Evolutionary conservation across 1,284 basidiomycete species (phyloP).

Genomic region (Heterobasidion occidentale): DNA sequence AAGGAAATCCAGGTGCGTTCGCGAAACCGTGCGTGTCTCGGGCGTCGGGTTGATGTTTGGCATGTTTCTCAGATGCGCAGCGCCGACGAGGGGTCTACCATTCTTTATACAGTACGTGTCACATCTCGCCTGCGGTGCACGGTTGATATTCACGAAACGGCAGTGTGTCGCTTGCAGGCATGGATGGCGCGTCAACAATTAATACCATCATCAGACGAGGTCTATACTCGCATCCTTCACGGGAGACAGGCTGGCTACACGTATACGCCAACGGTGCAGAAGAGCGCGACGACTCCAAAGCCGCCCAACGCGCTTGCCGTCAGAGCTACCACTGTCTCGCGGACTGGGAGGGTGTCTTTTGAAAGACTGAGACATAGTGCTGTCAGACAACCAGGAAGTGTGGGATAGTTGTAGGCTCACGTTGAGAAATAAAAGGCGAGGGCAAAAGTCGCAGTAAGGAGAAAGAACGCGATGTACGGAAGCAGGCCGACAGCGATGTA

Average conservation of each 20-base stretch:
- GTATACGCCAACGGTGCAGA: conserved; percentile 82
- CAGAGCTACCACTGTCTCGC: conserved; percentile 62
- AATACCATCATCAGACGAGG: neutral
- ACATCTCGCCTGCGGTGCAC: conserved; percentile 1
- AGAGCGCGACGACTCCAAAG: conserved; percentile 80
- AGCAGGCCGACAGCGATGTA: conserved; percentile 56
- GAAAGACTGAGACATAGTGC: conserved; percentile 44
- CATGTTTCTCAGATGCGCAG: conserved; percentile 62
- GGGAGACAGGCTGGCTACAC: conserved; percentile 39
- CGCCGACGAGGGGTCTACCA: conserved; percentile 87
- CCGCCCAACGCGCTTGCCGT: conserved; percentile 75
- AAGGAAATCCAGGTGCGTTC: conserved; percentile 66
- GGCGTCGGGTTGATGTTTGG: conserved; percentile 10
- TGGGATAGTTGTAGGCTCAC: conserved; percentile 34
- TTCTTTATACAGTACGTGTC: conserved; percentile 63
- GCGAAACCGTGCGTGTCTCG: neutral
- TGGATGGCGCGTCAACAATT: conserved; percentile 77
- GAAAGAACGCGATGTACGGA: conserved; percentile 67
- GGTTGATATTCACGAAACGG: neutral
- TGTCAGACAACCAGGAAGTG: neutral
- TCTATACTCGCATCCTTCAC: no score
- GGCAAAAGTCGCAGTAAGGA: conserved; percentile 66
- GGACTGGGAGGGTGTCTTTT: conserved; percentile 58
- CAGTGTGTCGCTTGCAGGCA: conserved; percentile 68
- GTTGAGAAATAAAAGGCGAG: conserved; percentile 88